Conservation (phyloP, 345 rosid genomes). For the Zanthoxylum bungeanum region DNA sequence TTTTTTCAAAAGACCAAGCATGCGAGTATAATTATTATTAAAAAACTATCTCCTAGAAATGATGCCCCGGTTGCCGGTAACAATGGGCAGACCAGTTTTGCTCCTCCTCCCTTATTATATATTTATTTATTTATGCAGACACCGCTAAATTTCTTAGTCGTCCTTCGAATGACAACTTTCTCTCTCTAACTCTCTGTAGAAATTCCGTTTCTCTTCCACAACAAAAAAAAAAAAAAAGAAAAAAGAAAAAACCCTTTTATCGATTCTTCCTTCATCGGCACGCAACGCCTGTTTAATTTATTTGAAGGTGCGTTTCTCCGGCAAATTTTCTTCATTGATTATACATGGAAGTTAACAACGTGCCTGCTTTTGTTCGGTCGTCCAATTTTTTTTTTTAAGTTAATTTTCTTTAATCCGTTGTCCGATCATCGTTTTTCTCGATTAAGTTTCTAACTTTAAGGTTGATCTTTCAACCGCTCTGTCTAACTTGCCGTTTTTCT, state of each 20-base stretch:
- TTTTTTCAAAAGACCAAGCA: no score
- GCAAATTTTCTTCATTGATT: not conserved
- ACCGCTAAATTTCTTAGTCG: no score
- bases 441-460: not conserved
- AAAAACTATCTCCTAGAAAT: no score
- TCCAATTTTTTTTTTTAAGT: not conserved
- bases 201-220: no score
- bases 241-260: no score
- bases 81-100: slow-evolving; percentile 20
- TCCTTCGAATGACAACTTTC: slow-evolving; percentile 8
- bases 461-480: slow-evolving; percentile 6
- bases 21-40: no score
- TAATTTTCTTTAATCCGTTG: not conserved
- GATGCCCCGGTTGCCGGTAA: slow-evolving; percentile 32
- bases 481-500: not conserved
- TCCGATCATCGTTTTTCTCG: slow-evolving; percentile 19
- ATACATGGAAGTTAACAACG: not conserved
- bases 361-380: slow-evolving; percentile 1
- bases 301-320: slow-evolving; percentile 19
- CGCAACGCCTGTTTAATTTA: not conserved
- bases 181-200: not conserved
- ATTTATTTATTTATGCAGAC: no score
- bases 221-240: no score
- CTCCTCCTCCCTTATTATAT: no score
- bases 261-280: slow-evolving; percentile 13